Conservation (phyloP, 352 stramenopile species). For the Pythium folliculosum region DNA sequence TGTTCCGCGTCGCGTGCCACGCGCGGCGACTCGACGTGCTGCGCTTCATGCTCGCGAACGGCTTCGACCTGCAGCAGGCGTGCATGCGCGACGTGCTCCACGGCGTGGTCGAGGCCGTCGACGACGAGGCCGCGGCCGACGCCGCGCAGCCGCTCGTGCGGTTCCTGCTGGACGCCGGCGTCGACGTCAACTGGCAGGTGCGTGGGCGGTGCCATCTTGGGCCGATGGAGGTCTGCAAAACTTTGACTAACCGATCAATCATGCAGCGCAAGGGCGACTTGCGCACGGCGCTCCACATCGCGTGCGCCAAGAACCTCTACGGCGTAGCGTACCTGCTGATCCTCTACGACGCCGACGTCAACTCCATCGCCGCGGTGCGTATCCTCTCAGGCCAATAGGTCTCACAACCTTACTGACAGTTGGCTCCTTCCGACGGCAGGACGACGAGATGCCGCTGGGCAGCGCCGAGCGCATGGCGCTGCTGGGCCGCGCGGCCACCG, state of each 20-base stretch:
- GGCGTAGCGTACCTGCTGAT: constrained; percentile 63
- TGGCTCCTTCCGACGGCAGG: constrained; percentile 23
- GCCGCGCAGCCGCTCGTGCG: constrained; percentile 51
- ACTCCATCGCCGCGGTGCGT: constrained; percentile 60
- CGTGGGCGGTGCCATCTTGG: no score
- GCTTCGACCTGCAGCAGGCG: constrained; percentile 63
- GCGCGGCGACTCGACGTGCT: constrained; percentile 54
- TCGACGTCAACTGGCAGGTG: constrained; percentile 80
- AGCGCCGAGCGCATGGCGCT: constrained; percentile 40
- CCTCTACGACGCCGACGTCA: constrained; percentile 72
- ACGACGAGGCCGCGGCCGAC: constrained; percentile 35
- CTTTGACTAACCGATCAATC: no score
- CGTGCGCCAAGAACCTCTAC: constrained; percentile 63
- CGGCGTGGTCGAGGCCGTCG: constrained; percentile 42
- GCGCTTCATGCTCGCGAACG: constrained; percentile 61
- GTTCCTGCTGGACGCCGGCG: constrained; percentile 59
- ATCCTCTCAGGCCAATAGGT: neutral
- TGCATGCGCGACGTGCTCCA: constrained; percentile 61
- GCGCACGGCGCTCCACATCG: constrained; percentile 63
- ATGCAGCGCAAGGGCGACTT: constrained; percentile 54
- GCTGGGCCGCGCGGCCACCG: constrained; percentile 1
- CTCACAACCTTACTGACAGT: neutral
- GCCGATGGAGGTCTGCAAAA: no score
- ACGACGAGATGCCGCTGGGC: constrained; percentile 67
- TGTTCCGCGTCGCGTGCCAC: constrained; percentile 65